phyloP scores from a whole-genome alignment of 306 rosid genomes.

The Geum urbanum region DNA sequence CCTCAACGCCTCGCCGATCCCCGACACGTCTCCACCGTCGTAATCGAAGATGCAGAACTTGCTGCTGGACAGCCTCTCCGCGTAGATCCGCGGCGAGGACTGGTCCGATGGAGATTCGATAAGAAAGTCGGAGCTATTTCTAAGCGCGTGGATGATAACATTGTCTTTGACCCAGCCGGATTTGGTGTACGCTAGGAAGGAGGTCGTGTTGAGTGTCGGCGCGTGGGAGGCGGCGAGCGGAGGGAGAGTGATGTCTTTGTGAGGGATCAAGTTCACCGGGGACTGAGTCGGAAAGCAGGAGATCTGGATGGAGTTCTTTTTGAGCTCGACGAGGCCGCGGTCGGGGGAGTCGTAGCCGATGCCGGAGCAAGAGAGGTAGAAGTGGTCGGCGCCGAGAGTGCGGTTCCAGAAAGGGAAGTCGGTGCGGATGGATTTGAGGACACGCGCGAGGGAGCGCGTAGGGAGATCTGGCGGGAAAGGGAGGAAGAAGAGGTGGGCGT shows the following conservation, averaged over 20 bases:
- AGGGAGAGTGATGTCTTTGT: conserved; percentile 63
- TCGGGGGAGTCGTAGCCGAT: conserved; percentile 29
- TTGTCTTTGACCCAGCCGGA: conserved; percentile 22
- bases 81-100: conserved; percentile 21
- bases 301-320: conserved; percentile 66
- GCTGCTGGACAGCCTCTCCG: conserved; percentile 20
- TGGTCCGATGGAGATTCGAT: conserved; percentile 31
- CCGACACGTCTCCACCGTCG: conserved; percentile 27
- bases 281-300: conserved; percentile 46
- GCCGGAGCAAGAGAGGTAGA: conserved; percentile 50
- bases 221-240: conserved; percentile 6
- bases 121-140: conserved; percentile 25
- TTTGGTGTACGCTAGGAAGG: conserved; percentile 30
- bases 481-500: conserved; percentile 64
- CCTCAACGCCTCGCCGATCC: conserved; percentile 54
- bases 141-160: conserved; percentile 21
- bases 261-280: conserved; percentile 44
- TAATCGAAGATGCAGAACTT: conserved; percentile 55
- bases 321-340: conserved; percentile 60
- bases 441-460: conserved; percentile 46
- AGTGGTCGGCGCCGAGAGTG: conserved; percentile 82
- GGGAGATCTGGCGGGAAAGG: conserved; percentile 45
- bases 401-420: conserved; percentile 67
- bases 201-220: conserved; percentile 10
- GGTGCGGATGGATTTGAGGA: conserved; percentile 29